Conservation (phyloP, 148 eudicot genomes). For the Persicaria maculosa region DNA sequence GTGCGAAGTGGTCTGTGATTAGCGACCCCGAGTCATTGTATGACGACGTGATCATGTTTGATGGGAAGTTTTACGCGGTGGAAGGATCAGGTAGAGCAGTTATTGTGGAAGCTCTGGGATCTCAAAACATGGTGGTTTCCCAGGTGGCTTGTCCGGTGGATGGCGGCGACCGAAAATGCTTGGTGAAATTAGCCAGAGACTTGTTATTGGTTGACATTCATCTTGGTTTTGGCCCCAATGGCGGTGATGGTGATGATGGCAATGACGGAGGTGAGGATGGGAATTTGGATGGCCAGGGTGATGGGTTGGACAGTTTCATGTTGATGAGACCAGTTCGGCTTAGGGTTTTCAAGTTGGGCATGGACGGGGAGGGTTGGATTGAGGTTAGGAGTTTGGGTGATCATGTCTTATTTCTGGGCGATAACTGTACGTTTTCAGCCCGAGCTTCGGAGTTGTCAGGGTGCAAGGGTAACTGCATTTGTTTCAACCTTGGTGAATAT, state of each 20-base stretch:
- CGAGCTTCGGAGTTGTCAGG: slow-evolving; percentile 24
- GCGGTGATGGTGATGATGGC: slow-evolving; percentile 19
- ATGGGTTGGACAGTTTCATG: slow-evolving; percentile 9
- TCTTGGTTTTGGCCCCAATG: slow-evolving; percentile 42
- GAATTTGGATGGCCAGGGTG: slow-evolving; percentile 31
- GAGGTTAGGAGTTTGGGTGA: slow-evolving; percentile 56
- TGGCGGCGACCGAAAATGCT: slow-evolving; percentile 71
- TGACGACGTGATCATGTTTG: slow-evolving; percentile 56
- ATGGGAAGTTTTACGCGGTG: slow-evolving; percentile 59
- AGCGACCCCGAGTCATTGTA: slow-evolving; percentile 40
- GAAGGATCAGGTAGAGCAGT: slow-evolving; percentile 58
- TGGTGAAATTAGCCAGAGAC: slow-evolving; percentile 51
- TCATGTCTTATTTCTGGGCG: slow-evolving; percentile 57
- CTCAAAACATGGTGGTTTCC: slow-evolving; percentile 16
- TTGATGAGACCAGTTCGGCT: slow-evolving; percentile 48
- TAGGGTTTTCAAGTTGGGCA: slow-evolving; percentile 59
- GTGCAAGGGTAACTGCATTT: slow-evolving; percentile 31
- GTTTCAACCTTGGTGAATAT: slow-evolving; percentile 21
- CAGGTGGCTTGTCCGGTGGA: slow-evolving; percentile 39
- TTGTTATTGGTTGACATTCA: slow-evolving; percentile 64
- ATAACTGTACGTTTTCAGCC: slow-evolving; percentile 59
- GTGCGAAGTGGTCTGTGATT: slow-evolving; percentile 45
- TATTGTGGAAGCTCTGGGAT: slow-evolving; percentile 22
- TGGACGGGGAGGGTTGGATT: slow-evolving; percentile 37
- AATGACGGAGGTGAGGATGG: slow-evolving; percentile 37